Percentiles rank a stretch among this genome's conserved stretches.
Evolutionary conservation across 257 asterid genomes (phyloP).

Genomic region (Nyctanthes arbortristis): DNA sequence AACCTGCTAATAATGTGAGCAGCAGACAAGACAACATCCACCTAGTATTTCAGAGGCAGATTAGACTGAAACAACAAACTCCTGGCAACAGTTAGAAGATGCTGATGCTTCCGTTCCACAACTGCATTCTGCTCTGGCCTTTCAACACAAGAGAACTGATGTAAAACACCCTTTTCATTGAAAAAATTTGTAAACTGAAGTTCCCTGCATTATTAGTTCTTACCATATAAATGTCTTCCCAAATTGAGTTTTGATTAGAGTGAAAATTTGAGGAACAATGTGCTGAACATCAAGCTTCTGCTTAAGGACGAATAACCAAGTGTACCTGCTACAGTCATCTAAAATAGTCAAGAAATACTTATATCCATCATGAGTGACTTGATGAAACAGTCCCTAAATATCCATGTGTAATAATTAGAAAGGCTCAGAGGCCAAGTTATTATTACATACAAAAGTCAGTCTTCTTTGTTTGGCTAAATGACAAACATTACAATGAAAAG

Average conservation of each 20-base stretch:
- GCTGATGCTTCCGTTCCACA: background rate
- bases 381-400: background rate
- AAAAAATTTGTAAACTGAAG: background rate
- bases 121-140: constrained; percentile 3
- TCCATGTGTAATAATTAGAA: constrained; percentile 8
- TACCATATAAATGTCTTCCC: background rate
- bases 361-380: background rate
- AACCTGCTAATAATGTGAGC: no score
- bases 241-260: background rate
- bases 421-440: background rate
- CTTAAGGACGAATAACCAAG: background rate
- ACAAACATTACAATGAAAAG: no score
- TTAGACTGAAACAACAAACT: no score
- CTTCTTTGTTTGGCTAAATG: background rate
- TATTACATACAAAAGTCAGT: background rate
- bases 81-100: background rate
- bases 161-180: background rate
- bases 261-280: background rate
- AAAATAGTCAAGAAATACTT: constrained; percentile 7
- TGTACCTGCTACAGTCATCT: background rate
- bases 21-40: no score
- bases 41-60: no score
- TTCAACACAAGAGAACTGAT: background rate
- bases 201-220: constrained; percentile 9
- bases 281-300: background rate